These are phyloP conservation scores for Protea cynaroides DNA, from an alignment of 164 flowering plant genomes.

Conservation along the genomic window DNA sequence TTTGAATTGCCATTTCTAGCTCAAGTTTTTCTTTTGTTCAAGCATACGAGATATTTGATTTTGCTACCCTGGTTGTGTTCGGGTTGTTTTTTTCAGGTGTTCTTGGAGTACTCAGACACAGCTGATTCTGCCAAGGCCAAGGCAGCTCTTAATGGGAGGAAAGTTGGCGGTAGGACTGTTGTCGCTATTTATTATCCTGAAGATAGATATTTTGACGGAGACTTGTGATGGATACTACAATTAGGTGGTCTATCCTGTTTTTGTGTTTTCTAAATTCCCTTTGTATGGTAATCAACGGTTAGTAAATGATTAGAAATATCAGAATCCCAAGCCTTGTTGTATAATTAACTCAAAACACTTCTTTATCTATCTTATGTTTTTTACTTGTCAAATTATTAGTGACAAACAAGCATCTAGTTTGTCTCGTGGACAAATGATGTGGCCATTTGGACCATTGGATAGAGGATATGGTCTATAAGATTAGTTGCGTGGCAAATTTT, in stretches of 20 bases:
- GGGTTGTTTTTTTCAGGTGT: constrained; percentile 44
- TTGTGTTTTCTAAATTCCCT: background rate
- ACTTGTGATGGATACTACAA: constrained; percentile 29
- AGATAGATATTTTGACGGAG: constrained; percentile 44
- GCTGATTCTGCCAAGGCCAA: constrained; percentile 44
- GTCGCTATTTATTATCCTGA: constrained; percentile 57
- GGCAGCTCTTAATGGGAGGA: constrained; percentile 59
- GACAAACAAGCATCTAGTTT: too few species aligned
- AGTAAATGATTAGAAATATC: too few species aligned
- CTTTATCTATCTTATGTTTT: too few species aligned
- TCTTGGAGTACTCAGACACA: constrained; percentile 69
- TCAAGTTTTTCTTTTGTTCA: too few species aligned
- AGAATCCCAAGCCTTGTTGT: background rate
- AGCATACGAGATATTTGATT: background rate
- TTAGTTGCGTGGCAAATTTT: too few species aligned
- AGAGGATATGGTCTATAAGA: too few species aligned
- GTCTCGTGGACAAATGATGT: too few species aligned
- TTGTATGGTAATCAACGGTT: too few species aligned
- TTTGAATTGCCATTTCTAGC: too few species aligned
- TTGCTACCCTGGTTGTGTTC: background rate
- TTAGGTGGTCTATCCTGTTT: background rate
- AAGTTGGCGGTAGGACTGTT: constrained; percentile 67
- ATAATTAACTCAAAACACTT: too few species aligned
- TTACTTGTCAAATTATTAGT: too few species aligned
- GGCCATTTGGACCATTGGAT: too few species aligned